These are phyloP conservation scores for Hanseniaspora pseudoguilliermondii DNA, from an alignment of 805 yeast species.

Conservation along the genomic window DNA sequence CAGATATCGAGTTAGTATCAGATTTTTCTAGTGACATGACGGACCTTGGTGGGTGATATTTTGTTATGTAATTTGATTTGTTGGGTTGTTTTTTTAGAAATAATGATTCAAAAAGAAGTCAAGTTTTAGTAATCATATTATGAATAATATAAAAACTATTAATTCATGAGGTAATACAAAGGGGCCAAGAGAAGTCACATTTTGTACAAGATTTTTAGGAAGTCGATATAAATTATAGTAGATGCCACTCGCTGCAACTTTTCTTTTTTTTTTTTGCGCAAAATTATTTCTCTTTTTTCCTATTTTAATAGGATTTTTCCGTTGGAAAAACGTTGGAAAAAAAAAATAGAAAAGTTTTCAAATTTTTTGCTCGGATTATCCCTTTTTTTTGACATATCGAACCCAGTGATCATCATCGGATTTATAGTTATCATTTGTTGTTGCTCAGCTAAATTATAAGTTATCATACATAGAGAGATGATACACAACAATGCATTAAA, in stretches of 20 bases:
- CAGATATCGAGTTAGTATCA: background rate
- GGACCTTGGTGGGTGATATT: background rate
- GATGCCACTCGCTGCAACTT: too few species aligned
- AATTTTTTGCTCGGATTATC: background rate
- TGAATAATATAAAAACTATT: too few species aligned
- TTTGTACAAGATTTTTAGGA: too few species aligned
- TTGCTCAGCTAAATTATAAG: too few species aligned
- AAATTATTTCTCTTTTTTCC: background rate
- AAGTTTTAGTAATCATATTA: too few species aligned
- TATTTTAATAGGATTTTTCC: background rate
- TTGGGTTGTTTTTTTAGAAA: too few species aligned
- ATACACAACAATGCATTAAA: background rate
- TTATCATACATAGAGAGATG: too few species aligned
- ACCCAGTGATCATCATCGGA: background rate
- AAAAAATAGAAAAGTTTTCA: background rate
- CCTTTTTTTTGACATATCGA: background rate
- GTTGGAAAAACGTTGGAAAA: background rate
- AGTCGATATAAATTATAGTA: too few species aligned
- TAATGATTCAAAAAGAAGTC: too few species aligned
- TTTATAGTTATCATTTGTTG: too few species aligned
- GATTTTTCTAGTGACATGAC: background rate
- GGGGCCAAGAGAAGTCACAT: too few species aligned
- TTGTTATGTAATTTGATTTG: background rate
- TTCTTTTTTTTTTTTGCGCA: background rate
- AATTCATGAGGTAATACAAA: too few species aligned